Evolutionary conservation across 2,329 filamentous ascomycete genomes (phyloP).

Genomic region (Diaporthe sp.): DNA sequence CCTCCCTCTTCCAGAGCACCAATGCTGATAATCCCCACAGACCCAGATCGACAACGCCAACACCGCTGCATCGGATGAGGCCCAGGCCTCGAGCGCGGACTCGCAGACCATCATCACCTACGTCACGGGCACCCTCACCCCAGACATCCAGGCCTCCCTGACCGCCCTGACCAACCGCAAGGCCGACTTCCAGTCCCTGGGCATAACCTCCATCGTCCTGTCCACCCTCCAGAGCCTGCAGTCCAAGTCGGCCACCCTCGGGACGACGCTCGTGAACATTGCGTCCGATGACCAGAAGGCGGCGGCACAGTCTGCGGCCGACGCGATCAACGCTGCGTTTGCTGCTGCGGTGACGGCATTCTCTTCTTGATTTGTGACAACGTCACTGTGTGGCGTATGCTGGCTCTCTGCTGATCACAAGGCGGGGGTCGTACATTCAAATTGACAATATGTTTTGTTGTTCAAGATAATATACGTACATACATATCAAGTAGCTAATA

Average conservation of each 20-base stretch:
- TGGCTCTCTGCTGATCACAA: background rate
- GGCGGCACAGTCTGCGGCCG: conserved; percentile 12
- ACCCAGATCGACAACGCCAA: conserved; percentile 32
- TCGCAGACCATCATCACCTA: conserved; percentile 33
- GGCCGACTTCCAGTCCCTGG: conserved; percentile 30
- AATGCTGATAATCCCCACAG: conserved; percentile 15
- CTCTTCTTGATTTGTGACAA: conserved; percentile 25
- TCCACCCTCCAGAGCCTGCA: conserved; percentile 35
- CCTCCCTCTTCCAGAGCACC: background rate
- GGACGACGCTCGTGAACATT: conserved; percentile 28
- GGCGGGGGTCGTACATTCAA: background rate
- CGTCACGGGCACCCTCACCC: conserved; percentile 29
- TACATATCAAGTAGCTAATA: conserved; percentile 5
- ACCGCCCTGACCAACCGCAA: conserved; percentile 29
- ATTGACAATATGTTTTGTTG: conserved; percentile 6
- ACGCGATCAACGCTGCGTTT: conserved; percentile 31
- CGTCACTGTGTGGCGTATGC: background rate
- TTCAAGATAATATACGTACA: conserved; percentile 22
- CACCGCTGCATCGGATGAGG: conserved; percentile 24
- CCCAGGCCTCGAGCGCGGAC: conserved; percentile 33
- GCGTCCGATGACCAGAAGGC: conserved; percentile 35
- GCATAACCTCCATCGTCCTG: conserved; percentile 32
- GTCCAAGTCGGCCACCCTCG: conserved; percentile 34
- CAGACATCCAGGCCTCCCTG: conserved; percentile 35
- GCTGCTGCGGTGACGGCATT: conserved; percentile 32